Evolutionary conservation across 148 eudicot species (phyloP).

Genomic region (Rhododendron mucronatum): DNA sequence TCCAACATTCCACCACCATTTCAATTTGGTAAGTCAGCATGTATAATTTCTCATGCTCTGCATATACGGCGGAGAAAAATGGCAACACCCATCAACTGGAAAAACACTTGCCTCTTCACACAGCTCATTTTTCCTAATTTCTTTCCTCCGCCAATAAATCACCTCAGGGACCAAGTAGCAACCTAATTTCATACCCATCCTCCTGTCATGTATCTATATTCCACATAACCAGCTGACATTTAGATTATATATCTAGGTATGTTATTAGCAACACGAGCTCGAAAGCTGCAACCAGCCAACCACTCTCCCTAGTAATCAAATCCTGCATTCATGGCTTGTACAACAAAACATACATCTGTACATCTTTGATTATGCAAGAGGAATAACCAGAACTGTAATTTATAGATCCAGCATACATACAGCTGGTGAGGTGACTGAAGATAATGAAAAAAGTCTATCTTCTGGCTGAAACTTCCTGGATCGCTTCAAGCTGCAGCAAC

Average conservation of each 20-base stretch:
- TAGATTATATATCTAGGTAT: neutral
- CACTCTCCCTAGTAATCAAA: neutral
- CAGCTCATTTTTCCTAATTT: neutral
- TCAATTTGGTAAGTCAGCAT: neutral
- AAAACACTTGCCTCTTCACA: neutral
- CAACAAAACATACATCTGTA: neutral
- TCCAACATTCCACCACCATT: neutral
- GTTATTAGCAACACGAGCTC: neutral
- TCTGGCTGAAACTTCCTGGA: conserved; percentile 92
- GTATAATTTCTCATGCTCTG: neutral
- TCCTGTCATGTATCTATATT: neutral
- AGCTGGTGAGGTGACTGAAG: conserved; percentile 92
- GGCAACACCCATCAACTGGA: neutral
- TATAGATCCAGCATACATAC: conserved; percentile 39
- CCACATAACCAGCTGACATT: neutral
- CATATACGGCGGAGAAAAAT: neutral
- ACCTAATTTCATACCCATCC: neutral
- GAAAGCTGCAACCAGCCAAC: neutral
- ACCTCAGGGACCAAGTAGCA: neutral
- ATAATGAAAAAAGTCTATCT: conserved; percentile 89
- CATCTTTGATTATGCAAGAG: neutral
- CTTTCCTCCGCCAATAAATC: too few relatives aligned
- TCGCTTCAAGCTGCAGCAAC: conserved; percentile 72
- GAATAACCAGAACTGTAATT: neutral
- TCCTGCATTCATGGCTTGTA: neutral